Evolutionary conservation across 768 basidiomycete genomes (phyloP), one percentile per base, ranked within the genome.

Genomic region (Boletus fagicola): DNA sequence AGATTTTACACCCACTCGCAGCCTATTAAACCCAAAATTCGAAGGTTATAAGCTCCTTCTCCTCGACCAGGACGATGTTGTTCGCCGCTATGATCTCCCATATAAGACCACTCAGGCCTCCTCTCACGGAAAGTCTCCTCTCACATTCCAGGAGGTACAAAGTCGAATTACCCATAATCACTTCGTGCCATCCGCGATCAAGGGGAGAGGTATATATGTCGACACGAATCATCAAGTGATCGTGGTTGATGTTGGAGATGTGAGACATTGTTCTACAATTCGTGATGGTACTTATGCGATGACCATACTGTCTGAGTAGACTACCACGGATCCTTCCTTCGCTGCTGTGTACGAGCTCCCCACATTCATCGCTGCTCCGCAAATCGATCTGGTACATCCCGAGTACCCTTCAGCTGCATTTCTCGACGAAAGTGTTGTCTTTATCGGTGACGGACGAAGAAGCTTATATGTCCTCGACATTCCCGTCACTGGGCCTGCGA

Each of bases 101-200:
- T 70, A 74, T 59, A 73, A 58, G 68, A 80, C 63, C 67, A 81
- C 76, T 62, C 81, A 76, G 77, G 73, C 76, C 9, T 83, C 86
- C 39, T 73, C 80, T 11, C 85, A 88, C 4, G 82, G 83, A 9
- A 80, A 76, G 55, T 75, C 80, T 0, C 83, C 84, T 9, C 76
- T 93, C 22, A 84, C 86, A 2, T 89, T 92, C 63, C 81, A 90
- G 56, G 92, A 94, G 63, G 87, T 93, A 54, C 87, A 90, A 68
- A 90, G 87, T 65, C 79, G 92, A 49, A 90, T 94, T 57, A 81
- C 86, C 16, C 89, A 94, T 70, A 93, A 94, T 63, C 92, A 94
- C 66, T 79, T 94, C 15, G 73, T 79, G 13, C 72, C 83, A 4
- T 80, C 81, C 20, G 67, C 68, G 16, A 68, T 77, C 36, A 75